These are phyloP conservation scores for Rhizopogon vulgaris DNA, from an alignment of 768 basidiomycete species.

Conservation along the genomic window DNA sequence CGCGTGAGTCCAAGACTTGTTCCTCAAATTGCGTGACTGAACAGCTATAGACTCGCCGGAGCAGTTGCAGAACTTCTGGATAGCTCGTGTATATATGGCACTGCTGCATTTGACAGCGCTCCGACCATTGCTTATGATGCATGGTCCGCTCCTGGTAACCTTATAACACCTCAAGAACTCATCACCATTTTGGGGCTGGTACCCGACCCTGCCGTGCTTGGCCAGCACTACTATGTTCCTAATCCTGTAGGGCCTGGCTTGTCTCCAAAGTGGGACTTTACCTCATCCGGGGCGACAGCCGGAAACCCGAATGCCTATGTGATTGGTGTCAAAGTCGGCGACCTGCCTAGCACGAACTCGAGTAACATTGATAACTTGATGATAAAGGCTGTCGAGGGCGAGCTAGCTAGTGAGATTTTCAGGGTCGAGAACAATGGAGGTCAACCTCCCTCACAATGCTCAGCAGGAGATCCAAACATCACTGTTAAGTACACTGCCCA, in stretches of 20 bases:
- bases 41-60: constrained; percentile 35
- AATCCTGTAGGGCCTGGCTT: constrained; percentile 38
- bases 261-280: constrained; percentile 54
- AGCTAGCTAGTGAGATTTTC: constrained; percentile 45
- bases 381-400: constrained; percentile 40
- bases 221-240: constrained; percentile 53
- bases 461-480: constrained; percentile 33
- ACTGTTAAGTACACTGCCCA: constrained; percentile 45
- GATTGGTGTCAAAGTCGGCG: constrained; percentile 36
- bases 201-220: constrained; percentile 24
- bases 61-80: constrained; percentile 52
- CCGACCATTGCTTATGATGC: constrained; percentile 27
- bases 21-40: neutral
- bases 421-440: constrained; percentile 49
- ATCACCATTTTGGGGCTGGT: constrained; percentile 7
- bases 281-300: constrained; percentile 30
- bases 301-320: constrained; percentile 42
- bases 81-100: constrained; percentile 39
- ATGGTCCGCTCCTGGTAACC: constrained; percentile 20
- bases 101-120: constrained; percentile 21
- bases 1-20: constrained; percentile 29
- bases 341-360: constrained; percentile 36
- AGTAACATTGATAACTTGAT: constrained; percentile 52
- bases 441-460: constrained; percentile 47
- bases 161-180: constrained; percentile 13